A percentile compares a stretch with the other conserved stretches of the same genome.
phyloP scores from a whole-genome alignment of 345 rosid species.

The Salix brachista region DNA sequence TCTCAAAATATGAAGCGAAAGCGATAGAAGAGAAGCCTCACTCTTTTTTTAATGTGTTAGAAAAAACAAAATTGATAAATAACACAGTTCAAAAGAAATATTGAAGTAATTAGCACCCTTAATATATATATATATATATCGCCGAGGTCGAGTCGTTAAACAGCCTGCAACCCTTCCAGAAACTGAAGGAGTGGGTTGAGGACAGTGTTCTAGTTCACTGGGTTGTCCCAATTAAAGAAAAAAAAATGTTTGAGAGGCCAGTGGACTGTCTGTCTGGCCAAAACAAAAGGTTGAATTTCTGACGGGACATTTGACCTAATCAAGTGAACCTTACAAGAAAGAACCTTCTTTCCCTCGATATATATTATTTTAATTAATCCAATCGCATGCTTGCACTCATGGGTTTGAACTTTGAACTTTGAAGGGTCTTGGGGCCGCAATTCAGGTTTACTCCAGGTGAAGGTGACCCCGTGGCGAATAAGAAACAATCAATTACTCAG shows the following conservation, averaged over 20 bases:
- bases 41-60: neutral
- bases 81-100: no score
- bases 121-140: no score
- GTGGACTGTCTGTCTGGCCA: neutral
- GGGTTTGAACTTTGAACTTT: no score
- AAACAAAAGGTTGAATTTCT: neutral
- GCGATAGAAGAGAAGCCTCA: neutral
- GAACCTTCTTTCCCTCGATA: no score
- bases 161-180: neutral
- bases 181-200: neutral
- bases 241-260: neutral
- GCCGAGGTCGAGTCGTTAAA: no score
- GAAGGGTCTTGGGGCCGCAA: neutral
- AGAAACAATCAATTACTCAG: neutral
- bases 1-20: neutral
- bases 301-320: neutral
- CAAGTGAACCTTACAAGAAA: no score
- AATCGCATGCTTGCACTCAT: neutral
- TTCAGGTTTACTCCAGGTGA: neutral
- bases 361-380: neutral
- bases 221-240: neutral
- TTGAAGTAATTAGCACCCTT: no score
- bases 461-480: neutral
- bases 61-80: no score
- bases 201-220: neutral